phyloP scores from a whole-genome alignment of 1,139 yeast genomes.

The Groenewaldozyma sp. region DNA sequence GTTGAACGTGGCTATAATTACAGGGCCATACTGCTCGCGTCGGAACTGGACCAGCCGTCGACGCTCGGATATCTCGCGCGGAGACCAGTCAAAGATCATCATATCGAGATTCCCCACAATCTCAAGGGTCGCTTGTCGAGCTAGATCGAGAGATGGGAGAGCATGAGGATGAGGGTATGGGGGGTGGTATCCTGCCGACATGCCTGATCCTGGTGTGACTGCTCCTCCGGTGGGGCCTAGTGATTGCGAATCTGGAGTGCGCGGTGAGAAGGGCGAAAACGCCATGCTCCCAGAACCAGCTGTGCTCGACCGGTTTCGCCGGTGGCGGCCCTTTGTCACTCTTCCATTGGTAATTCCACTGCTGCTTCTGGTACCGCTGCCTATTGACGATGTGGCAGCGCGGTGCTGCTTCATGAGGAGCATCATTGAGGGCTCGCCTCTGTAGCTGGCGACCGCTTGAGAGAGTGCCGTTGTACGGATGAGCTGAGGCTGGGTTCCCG shows the following conservation, averaged over 20 bases:
- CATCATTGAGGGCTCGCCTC: constrained; percentile 16
- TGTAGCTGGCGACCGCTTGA: constrained; percentile 19
- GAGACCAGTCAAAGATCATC: constrained; percentile 29
- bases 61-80: constrained; percentile 25
- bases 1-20: constrained; percentile 26
- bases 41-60: constrained; percentile 30
- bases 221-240: constrained; percentile 1
- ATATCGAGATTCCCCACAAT: constrained; percentile 29
- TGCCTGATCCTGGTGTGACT: background rate
- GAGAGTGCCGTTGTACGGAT: constrained; percentile 25
- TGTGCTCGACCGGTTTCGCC: background rate
- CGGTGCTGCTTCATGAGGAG: constrained; percentile 1
- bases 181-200: constrained; percentile 6
- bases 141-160: background rate
- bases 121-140: constrained; percentile 23
- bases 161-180: too few species aligned
- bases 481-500: constrained; percentile 18
- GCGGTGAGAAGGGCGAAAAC: background rate
- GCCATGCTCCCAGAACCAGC: background rate
- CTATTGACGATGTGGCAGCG: background rate
- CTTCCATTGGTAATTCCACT: background rate
- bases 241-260: too few species aligned
- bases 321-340: too few species aligned
- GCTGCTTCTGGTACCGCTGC: background rate
- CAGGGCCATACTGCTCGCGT: constrained; percentile 30